A percentile compares a stretch with the other conserved stretches of the same genome.
Evolutionary conservation across 768 basidiomycete genomes (phyloP).

Genomic region (Suillus clintonianus): DNA sequence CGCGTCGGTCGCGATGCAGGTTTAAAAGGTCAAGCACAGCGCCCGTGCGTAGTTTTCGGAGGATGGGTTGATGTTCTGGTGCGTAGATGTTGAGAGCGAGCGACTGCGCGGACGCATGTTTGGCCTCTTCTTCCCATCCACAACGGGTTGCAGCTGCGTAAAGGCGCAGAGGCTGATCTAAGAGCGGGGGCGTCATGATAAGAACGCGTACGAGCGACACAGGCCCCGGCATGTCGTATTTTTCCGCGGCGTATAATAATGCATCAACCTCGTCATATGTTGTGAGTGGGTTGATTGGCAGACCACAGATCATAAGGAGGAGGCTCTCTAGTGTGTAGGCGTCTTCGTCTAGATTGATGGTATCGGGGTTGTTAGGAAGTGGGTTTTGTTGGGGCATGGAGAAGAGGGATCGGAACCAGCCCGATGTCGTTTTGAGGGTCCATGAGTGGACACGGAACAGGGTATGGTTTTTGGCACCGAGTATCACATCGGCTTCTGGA

Average conservation of each 20-base stretch:
- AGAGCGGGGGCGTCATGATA: slow-evolving; percentile 52
- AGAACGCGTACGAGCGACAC: slow-evolving; percentile 59
- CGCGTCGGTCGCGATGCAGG: slow-evolving; percentile 55
- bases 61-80: slow-evolving; percentile 42
- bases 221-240: slow-evolving; percentile 72
- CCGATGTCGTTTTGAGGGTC: slow-evolving; percentile 63
- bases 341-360: slow-evolving; percentile 61
- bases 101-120: slow-evolving; percentile 54
- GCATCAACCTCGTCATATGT: slow-evolving; percentile 57
- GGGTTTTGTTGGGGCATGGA: slow-evolving; percentile 47
- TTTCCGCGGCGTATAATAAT: slow-evolving; percentile 64
- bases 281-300: slow-evolving; percentile 48
- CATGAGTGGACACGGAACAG: slow-evolving; percentile 60
- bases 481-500: slow-evolving; percentile 55
- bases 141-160: slow-evolving; percentile 58
- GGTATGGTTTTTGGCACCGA: slow-evolving; percentile 52
- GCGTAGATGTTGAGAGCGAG: slow-evolving; percentile 55
- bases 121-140: slow-evolving; percentile 59
- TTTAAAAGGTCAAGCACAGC: slow-evolving; percentile 57
- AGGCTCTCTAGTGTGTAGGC: slow-evolving; percentile 53
- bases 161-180: slow-evolving; percentile 51
- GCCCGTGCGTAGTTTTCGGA: slow-evolving; percentile 48
- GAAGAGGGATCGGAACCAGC: slow-evolving; percentile 66
- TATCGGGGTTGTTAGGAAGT: slow-evolving; percentile 26
- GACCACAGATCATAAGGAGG: slow-evolving; percentile 62